Percentiles rank a stretch among this genome's conserved stretches.
Conservation (phyloP, 2,329 filamentous ascomycete species). For the Myriosclerotinia duriaeana region DNA sequence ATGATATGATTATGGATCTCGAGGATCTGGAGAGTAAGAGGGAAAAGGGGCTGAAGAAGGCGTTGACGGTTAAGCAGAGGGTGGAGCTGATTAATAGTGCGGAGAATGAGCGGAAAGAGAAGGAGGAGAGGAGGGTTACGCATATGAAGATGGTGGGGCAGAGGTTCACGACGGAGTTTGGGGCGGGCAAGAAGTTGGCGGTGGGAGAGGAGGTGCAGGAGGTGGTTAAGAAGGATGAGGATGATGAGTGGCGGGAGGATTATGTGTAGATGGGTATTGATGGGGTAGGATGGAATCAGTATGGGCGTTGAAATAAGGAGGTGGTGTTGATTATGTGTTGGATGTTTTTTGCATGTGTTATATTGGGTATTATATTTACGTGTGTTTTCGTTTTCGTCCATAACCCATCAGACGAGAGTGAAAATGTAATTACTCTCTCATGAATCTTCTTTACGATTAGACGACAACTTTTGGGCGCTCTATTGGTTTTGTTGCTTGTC, state of each 20-base stretch:
- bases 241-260: constrained; percentile 14
- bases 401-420: neutral
- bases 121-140: neutral
- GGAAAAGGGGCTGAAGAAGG: neutral
- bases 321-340: neutral
- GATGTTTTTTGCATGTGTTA: neutral
- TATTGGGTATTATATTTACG: neutral
- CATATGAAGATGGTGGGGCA: constrained; percentile 12
- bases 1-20: constrained; percentile 19
- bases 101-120: neutral
- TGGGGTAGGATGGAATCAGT: neutral
- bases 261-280: neutral
- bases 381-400: neutral
- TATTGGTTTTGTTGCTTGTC: neutral
- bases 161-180: constrained; percentile 1
- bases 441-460: neutral
- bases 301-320: neutral
- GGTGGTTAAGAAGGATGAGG: neutral
- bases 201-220: neutral
- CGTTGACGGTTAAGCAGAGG: too few relatives aligned
- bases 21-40: constrained; percentile 7
- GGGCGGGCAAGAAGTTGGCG: neutral
- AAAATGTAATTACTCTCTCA: neutral
- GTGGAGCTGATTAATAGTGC: neutral
- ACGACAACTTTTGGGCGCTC: neutral